Base-by-base conservation (phyloP, 2,329 filamentous ascomycete species). In the Fusarium sambucinum region DNA sequence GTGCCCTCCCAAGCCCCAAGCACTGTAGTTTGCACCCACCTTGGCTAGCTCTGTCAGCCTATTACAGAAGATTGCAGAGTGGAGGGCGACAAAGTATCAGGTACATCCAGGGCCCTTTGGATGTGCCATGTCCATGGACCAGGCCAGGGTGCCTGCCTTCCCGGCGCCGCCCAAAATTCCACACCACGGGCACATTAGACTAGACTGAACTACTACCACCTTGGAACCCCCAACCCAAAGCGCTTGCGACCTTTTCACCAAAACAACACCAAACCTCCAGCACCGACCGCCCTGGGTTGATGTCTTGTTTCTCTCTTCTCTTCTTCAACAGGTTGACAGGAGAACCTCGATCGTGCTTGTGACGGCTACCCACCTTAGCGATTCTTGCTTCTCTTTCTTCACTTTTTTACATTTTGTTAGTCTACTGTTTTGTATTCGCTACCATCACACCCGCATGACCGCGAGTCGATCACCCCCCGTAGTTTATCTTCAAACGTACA, bases 181-280 rank as follows among this genome's bases (percentile, higher is more conserved):
- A 70, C 66, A 69, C 68, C 65, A 68, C 62, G 63, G 60, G 71
- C 68, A 45, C 38, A 45, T 23, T 59, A 45, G 46, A 50, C 46
- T 48, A 46, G 37, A 35, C 33, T 35, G 17, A 17, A 35, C 33
- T 52, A 63, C 55, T 59, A 72, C 63, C 68, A 71, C 68, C 69
- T 68, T 71, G 68, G 63, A 71, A 69, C 72, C 69, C 70, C 72
- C 66, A 69, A 59, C 66, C 40, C 62, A 53, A 59, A 61, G 72
- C 70, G 70, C 72, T 73, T 74, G 72, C 72, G 70, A 74, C 72
- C 61, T 66, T 74, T 74, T 74, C 72, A 70, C 72, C 69, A 71
- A 65, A 73, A 74, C 71, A 74, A 73, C 71, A 73, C 69, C 71
- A 62, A 62, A 62, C 57, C 46, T 52, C 53, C 44, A 70, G 47